phyloP scores from a whole-genome alignment of 192 early-diverging fungal genomes.

The Pecoramyces ruminantium region DNA sequence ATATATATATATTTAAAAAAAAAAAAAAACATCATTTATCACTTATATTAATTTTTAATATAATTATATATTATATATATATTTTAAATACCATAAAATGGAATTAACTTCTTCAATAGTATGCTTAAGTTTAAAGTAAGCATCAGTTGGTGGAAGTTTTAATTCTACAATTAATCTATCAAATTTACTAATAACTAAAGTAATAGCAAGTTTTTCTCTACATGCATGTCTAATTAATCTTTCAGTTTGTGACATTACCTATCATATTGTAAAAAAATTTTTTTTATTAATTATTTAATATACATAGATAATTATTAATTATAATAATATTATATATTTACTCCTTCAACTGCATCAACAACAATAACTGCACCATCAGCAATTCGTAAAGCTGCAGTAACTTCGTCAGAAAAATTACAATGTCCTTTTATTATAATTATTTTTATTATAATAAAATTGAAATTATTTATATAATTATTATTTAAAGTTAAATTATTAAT shows the following conservation, averaged over 20 bases:
- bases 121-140: constrained; percentile 89
- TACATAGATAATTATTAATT: not conserved
- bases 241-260: constrained; percentile 84
- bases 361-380: constrained; percentile 81
- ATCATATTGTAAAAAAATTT: not conserved
- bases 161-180: constrained; percentile 95
- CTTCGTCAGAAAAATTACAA: constrained; percentile 87
- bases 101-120: constrained; percentile 92
- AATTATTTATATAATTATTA: too few relatives aligned
- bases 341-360: constrained; percentile 92
- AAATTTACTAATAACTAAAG: constrained; percentile 91
- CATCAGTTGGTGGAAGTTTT: constrained; percentile 87
- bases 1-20: constrained; percentile 1
- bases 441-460: too few relatives aligned
- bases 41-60: too few relatives aligned
- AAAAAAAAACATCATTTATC: too few relatives aligned
- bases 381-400: constrained; percentile 65
- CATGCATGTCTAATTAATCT: constrained; percentile 68
- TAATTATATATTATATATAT: too few relatives aligned
- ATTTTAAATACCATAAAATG: constrained; percentile 45
- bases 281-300: too few relatives aligned
- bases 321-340: constrained; percentile 8
- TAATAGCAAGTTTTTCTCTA: constrained; percentile 57
- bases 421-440: constrained; percentile 44
- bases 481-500: too few relatives aligned